A percentile compares a stretch with the other conserved stretches of the same genome.
Evolutionary conservation across 768 basidiomycete genomes (phyloP).

Genomic region (Coprinellus aureogranulatus): DNA sequence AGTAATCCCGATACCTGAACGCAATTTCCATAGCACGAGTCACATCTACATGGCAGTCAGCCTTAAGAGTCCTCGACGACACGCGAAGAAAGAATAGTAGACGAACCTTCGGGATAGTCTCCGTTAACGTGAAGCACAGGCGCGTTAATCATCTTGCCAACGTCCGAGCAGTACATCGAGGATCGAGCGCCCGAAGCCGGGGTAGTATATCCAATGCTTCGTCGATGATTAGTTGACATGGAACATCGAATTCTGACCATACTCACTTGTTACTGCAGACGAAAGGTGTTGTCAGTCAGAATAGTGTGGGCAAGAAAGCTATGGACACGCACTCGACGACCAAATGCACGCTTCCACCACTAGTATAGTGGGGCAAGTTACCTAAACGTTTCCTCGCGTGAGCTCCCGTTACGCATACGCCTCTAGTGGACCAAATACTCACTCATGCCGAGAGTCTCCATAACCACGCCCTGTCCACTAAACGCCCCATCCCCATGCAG

Average conservation of each 20-base stretch:
- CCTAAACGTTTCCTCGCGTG: too few relatives aligned
- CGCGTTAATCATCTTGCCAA: conserved; percentile 87
- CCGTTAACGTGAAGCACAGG: conserved; percentile 91
- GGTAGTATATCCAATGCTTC: conserved; percentile 88
- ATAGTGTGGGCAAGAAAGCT: neutral
- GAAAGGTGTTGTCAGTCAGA: neutral
- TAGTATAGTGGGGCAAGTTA: conserved; percentile 87
- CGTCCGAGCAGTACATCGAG: conserved; percentile 82
- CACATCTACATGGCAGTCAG: conserved; percentile 57
- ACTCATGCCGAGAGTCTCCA: conserved; percentile 86
- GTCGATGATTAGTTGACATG: neutral
- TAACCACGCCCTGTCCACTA: conserved; percentile 85
- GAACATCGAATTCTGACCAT: too few relatives aligned
- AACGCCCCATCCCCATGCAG: conserved; percentile 92
- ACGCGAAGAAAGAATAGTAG: neutral
- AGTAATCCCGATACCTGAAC: conserved; percentile 81
- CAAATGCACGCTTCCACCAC: conserved; percentile 85
- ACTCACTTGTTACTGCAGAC: conserved; percentile 55
- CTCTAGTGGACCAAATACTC: too few relatives aligned
- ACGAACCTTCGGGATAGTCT: conserved; percentile 78
- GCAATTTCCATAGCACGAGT: conserved; percentile 83
- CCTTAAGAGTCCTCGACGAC: neutral
- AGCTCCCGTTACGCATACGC: too few relatives aligned
- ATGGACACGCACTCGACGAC: conserved; percentile 75
- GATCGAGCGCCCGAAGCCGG: conserved; percentile 82